phyloP scores from a whole-genome alignment of 495 filamentous ascomycete species.

The Aspergillus nanangensis region DNA sequence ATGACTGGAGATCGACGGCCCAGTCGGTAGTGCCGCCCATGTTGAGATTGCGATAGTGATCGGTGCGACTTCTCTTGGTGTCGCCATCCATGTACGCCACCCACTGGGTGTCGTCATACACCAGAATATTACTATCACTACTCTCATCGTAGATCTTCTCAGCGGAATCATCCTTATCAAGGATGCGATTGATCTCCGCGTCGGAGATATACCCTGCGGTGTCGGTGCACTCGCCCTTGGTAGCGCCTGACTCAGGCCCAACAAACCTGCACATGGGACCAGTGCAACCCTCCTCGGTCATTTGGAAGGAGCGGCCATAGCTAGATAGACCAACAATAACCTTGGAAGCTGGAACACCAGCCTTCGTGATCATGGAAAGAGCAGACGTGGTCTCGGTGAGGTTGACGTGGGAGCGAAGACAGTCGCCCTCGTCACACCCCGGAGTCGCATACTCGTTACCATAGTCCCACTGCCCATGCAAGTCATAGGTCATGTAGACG shows the following conservation, averaged over 20 bases:
- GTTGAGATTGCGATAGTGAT: constrained; percentile 13
- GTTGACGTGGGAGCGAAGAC: constrained; percentile 29
- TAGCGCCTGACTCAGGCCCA: constrained; percentile 24
- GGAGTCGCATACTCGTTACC: constrained; percentile 7
- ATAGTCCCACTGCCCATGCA: constrained; percentile 33
- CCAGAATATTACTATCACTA: constrained; percentile 29
- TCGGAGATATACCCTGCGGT: constrained; percentile 24
- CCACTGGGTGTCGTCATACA: constrained; percentile 34
- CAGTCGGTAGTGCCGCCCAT: constrained; percentile 34
- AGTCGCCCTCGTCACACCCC: background rate
- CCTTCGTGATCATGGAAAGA: constrained; percentile 48
- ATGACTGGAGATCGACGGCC: constrained; percentile 31
- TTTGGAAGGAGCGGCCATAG: constrained; percentile 38
- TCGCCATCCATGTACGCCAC: constrained; percentile 34
- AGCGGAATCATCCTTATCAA: background rate
- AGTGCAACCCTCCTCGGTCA: constrained; percentile 21
- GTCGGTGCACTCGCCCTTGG: constrained; percentile 26
- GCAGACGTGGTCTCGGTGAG: constrained; percentile 34
- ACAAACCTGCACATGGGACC: constrained; percentile 21
- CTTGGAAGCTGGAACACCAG: constrained; percentile 35
- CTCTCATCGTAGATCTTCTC: constrained; percentile 6
- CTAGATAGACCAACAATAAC: constrained; percentile 33
- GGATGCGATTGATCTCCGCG: constrained; percentile 11
- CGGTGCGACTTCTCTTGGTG: constrained; percentile 15
- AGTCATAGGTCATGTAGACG: constrained; percentile 33